A percentile compares a stretch with the other conserved stretches of the same genome.
Evolutionary conservation across 2,329 filamentous ascomycete genomes (phyloP).

Genomic region (Trichoderma arundinaceum): DNA sequence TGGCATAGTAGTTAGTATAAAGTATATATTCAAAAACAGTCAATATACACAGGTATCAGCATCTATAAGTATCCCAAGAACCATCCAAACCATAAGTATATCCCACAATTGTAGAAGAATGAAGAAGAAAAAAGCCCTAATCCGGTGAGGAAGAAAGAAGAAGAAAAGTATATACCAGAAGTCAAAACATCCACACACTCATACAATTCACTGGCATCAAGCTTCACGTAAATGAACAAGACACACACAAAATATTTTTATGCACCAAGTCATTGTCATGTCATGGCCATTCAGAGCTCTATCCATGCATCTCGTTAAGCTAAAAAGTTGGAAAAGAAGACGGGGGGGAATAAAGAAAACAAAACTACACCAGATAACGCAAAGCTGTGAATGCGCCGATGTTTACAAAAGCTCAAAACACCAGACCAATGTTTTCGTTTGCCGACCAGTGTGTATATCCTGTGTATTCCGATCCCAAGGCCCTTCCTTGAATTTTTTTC

Average conservation of each 20-base stretch:
- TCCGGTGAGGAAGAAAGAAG: background rate
- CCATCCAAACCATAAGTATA: background rate
- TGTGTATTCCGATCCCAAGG: constrained; percentile 31
- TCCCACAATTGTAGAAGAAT: background rate
- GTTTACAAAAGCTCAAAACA: constrained; percentile 33
- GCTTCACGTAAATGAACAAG: background rate
- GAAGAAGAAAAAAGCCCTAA: background rate
- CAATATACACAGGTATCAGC: constrained; percentile 26
- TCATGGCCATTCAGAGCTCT: constrained; percentile 35
- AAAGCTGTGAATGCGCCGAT: constrained; percentile 33
- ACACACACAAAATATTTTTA: constrained; percentile 2
- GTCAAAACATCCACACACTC: background rate
- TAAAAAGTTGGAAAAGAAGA: constrained; percentile 30
- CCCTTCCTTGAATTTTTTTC: constrained; percentile 1
- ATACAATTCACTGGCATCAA: constrained; percentile 2
- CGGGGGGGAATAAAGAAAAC: constrained; percentile 3
- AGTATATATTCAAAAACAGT: constrained; percentile 6
- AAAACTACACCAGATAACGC: constrained; percentile 7
- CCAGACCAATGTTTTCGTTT: constrained; percentile 30
- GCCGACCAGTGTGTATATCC: constrained; percentile 33
- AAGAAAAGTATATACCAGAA: background rate
- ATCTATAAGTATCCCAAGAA: constrained; percentile 8
- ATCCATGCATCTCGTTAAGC: constrained; percentile 38
- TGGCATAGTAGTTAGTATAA: background rate
- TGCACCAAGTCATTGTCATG: constrained; percentile 26